A percentile compares a stretch with the other conserved stretches of the same genome.
These are phyloP conservation scores for Rhodotorula toruloides DNA, from an alignment of 768 basidiomycete genomes.

Conservation along the genomic window DNA sequence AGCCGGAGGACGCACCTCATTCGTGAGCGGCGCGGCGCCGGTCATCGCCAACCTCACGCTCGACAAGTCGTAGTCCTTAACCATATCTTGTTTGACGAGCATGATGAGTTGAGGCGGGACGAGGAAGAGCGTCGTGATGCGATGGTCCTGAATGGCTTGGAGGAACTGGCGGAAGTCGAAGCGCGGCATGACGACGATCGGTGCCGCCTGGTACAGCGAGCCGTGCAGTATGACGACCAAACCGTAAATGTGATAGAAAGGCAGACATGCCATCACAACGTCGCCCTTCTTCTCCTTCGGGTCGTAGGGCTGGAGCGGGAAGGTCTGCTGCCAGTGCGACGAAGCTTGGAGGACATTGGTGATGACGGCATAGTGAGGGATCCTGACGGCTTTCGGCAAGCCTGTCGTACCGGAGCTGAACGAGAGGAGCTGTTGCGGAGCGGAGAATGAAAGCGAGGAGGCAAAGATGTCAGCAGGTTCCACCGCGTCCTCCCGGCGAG, in stretches of 20 bases:
- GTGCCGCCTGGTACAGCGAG: constrained; percentile 7
- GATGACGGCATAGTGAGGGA: constrained; percentile 29
- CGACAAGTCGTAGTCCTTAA: constrained; percentile 20
- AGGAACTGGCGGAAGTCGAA: constrained; percentile 17
- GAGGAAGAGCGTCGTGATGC: constrained; percentile 32
- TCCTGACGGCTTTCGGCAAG: constrained; percentile 26
- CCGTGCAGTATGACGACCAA: constrained; percentile 22
- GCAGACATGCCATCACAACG: constrained; percentile 17
- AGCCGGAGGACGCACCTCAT: constrained; percentile 10
- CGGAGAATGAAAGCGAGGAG: no score
- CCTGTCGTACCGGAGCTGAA: constrained; percentile 34
- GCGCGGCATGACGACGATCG: constrained; percentile 16
- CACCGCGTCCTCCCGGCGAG: no score
- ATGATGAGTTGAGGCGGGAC: constrained; percentile 32
- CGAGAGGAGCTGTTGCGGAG: neutral
- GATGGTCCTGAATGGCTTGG: constrained; percentile 18
- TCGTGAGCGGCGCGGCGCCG: constrained; percentile 30
- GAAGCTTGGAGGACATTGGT: constrained; percentile 19
- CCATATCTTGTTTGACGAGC: constrained; percentile 23
- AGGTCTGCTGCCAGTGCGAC: neutral
- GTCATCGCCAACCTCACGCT: constrained; percentile 17
- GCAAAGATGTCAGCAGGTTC: neutral
- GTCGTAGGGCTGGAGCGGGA: neutral
- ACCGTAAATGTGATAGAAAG: constrained; percentile 36
- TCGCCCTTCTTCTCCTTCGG: constrained; percentile 18